Conservation (phyloP, 306 rosid species). For the Albizia julibrissin region DNA sequence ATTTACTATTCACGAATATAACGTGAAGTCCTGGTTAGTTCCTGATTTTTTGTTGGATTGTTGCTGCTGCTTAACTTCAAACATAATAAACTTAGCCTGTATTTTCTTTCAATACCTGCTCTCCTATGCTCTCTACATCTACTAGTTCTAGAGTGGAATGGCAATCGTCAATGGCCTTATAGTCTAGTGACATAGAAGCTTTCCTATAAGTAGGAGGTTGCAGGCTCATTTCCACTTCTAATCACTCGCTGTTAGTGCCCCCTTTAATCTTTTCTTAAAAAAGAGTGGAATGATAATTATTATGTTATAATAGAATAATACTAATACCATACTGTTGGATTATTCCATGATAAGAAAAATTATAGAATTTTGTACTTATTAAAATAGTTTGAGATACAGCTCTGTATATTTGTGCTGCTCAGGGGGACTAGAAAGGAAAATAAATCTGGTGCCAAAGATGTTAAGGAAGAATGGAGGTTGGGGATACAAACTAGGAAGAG, state of each 20-base stretch:
- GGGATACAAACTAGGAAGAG: not conserved
- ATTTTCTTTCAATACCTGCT: not conserved
- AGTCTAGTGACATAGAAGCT: too few species aligned
- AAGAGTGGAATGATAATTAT: too few species aligned
- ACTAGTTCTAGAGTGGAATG: not conserved
- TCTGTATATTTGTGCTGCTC: not conserved
- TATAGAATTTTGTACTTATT: too few species aligned
- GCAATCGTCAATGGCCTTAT: not conserved
- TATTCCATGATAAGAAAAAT: too few species aligned
- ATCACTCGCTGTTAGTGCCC: too few species aligned
- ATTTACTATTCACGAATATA: slow-evolving; percentile 11
- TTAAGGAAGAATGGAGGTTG: not conserved
- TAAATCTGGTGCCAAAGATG: not conserved
- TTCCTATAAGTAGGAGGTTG: too few species aligned
- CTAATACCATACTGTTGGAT: too few species aligned
- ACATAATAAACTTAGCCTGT: slow-evolving; percentile 7
- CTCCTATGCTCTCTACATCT: not conserved
- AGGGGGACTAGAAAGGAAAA: not conserved
- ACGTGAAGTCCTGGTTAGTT: not conserved
- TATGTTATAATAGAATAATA: too few species aligned
- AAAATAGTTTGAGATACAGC: too few species aligned
- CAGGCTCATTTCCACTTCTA: too few species aligned
- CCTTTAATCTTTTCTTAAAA: too few species aligned
- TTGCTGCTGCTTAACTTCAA: slow-evolving; percentile 2
- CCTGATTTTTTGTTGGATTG: not conserved